These are phyloP conservation scores for Neofusicoccum cordaticola DNA, from an alignment of 2,329 filamentous ascomycete species.

Conservation along the genomic window DNA sequence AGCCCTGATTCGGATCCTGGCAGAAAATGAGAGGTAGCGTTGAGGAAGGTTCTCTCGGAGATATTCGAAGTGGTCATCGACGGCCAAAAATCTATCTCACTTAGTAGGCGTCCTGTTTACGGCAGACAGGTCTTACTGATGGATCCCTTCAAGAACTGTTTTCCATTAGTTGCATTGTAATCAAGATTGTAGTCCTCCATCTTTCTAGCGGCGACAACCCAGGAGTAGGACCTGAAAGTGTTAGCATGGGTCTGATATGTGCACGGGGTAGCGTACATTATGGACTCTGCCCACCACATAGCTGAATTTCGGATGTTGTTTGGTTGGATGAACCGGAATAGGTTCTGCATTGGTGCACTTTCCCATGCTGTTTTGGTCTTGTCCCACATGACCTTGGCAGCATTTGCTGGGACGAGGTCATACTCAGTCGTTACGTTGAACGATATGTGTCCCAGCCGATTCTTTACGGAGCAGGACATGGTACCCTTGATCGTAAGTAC, in stretches of 20 bases:
- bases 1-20: no score
- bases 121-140: neutral
- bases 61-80: neutral
- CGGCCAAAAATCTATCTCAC: neutral
- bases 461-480: neutral
- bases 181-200: neutral
- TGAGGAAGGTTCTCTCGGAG: neutral
- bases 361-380: neutral
- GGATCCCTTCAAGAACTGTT: neutral
- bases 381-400: neutral
- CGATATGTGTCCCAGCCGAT: neutral
- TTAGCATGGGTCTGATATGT: neutral
- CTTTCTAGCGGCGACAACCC: neutral
- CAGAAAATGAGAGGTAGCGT: neutral
- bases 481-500: neutral
- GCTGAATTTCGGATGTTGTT: neutral
- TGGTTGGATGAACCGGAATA: neutral
- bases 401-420: neutral
- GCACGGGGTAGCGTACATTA: neutral
- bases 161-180: no score
- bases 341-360: neutral
- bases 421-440: neutral
- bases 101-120: neutral
- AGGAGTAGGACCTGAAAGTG: neutral
- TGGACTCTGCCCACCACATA: neutral